These are phyloP conservation scores for Trichocladium antarcticum DNA, from an alignment of 495 filamentous ascomycete genomes.

Conservation along the genomic window DNA sequence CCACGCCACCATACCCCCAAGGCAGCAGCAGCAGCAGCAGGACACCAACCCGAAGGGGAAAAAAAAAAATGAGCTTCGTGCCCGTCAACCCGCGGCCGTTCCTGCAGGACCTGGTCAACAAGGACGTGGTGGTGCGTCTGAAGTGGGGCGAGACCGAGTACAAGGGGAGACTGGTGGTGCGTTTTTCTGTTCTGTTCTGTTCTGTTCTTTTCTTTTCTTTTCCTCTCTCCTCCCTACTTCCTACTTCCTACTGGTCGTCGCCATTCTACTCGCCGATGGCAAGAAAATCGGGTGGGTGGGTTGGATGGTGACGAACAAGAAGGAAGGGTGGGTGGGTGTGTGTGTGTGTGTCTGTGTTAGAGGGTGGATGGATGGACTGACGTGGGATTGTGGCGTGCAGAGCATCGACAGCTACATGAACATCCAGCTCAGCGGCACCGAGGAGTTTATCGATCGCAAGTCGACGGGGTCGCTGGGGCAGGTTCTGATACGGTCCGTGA, in stretches of 20 bases:
- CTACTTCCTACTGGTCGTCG: too few relatives aligned
- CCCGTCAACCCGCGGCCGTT: conserved; percentile 28
- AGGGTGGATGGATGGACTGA: neutral
- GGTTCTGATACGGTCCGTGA: conserved; percentile 73
- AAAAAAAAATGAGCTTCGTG: conserved; percentile 23
- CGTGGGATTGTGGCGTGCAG: conserved; percentile 26
- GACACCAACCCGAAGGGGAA: too few relatives aligned
- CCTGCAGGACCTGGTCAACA: conserved; percentile 51
- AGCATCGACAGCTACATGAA: conserved; percentile 97
- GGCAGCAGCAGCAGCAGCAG: too few relatives aligned
- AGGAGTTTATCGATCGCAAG: conserved; percentile 87
- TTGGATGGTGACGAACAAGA: neutral
- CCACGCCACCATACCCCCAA: too few relatives aligned
- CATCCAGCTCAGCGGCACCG: conserved; percentile 75
- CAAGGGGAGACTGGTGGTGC: conserved; percentile 68
- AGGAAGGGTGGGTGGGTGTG: too few relatives aligned
- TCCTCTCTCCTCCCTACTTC: too few relatives aligned
- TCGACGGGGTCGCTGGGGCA: conserved; percentile 72
- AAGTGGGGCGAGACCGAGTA: conserved; percentile 99
- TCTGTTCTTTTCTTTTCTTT: neutral
- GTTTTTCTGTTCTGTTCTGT: conserved; percentile 11
- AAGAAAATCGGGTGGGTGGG: too few relatives aligned
- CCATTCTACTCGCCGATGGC: too few relatives aligned
- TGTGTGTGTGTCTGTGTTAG: too few relatives aligned
- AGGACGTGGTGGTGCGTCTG: conserved; percentile 77